Conservation (phyloP, 2,329 filamentous ascomycete species). For the Lecanicillium sp. region DNA sequence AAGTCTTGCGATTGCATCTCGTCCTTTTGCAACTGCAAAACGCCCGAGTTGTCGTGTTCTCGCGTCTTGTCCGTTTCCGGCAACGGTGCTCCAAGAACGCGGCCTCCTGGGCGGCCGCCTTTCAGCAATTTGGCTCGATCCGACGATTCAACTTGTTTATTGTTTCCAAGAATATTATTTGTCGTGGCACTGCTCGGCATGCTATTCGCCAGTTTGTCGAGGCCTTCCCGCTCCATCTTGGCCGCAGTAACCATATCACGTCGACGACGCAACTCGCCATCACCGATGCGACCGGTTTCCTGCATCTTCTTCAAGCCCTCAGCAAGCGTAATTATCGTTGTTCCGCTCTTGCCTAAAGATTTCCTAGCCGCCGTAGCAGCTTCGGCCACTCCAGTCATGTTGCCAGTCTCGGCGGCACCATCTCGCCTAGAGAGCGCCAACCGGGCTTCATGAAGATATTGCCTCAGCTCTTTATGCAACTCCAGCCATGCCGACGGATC, state of each 20-base stretch:
- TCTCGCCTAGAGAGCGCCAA: constrained; percentile 61
- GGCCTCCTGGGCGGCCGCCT: constrained; percentile 35
- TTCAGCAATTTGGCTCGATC: constrained; percentile 42
- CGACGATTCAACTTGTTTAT: constrained; percentile 38
- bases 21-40: constrained; percentile 64
- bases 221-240: constrained; percentile 64
- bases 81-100: constrained; percentile 64
- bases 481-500: constrained; percentile 70
- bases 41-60: constrained; percentile 67
- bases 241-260: constrained; percentile 62
- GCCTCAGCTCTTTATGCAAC: constrained; percentile 65
- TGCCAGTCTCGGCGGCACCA: constrained; percentile 30
- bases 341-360: constrained; percentile 59
- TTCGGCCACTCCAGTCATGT: constrained; percentile 42
- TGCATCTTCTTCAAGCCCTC: constrained; percentile 54
- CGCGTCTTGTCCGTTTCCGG: constrained; percentile 70
- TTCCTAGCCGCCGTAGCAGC: constrained; percentile 68
- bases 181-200: constrained; percentile 24
- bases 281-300: constrained; percentile 50
- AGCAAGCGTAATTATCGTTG: constrained; percentile 53
- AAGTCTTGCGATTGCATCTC: constrained; percentile 69
- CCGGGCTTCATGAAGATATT: constrained; percentile 57
- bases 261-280: constrained; percentile 65
- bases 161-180: constrained; percentile 29
- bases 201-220: constrained; percentile 63